Conservation (phyloP, 495 filamentous ascomycete genomes). For the Aspergillus bridgeri region DNA sequence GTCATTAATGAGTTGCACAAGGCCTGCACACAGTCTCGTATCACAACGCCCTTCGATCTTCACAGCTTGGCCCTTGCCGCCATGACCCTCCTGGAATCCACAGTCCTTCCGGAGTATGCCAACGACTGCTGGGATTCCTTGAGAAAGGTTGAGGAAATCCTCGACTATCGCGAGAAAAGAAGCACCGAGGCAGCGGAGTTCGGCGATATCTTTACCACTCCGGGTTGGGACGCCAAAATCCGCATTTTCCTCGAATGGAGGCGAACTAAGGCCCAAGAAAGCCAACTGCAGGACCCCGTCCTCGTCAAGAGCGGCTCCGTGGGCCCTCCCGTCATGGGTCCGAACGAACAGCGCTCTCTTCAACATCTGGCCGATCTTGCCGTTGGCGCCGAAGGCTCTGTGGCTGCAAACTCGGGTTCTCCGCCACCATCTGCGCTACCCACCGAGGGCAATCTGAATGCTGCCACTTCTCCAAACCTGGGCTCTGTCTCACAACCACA, state of each 20-base stretch:
- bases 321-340: constrained; percentile 40
- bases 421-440: constrained; percentile 31
- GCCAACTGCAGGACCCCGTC: constrained; percentile 34
- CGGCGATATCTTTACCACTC: constrained; percentile 38
- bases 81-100: constrained; percentile 64
- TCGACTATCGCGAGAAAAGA: constrained; percentile 36
- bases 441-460: constrained; percentile 25
- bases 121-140: constrained; percentile 45
- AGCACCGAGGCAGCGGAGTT: constrained; percentile 28
- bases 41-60: constrained; percentile 60
- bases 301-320: constrained; percentile 20
- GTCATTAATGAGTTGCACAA: constrained; percentile 55
- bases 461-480: constrained; percentile 28
- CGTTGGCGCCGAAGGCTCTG: constrained; percentile 44
- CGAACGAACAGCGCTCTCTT: constrained; percentile 50
- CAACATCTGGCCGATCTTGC: constrained; percentile 66
- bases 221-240: constrained; percentile 44
- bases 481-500: constrained; percentile 25
- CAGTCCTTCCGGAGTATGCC: constrained; percentile 44
- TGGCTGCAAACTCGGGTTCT: constrained; percentile 32
- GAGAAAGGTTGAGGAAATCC: constrained; percentile 43
- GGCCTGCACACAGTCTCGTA: constrained; percentile 42
- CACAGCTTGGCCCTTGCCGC: constrained; percentile 68
- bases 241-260: constrained; percentile 47
- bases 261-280: constrained; percentile 39